These are phyloP conservation scores for Mortierella sp. DNA, from an alignment of 371 early-diverging fungal genomes.

Conservation along the genomic window DNA sequence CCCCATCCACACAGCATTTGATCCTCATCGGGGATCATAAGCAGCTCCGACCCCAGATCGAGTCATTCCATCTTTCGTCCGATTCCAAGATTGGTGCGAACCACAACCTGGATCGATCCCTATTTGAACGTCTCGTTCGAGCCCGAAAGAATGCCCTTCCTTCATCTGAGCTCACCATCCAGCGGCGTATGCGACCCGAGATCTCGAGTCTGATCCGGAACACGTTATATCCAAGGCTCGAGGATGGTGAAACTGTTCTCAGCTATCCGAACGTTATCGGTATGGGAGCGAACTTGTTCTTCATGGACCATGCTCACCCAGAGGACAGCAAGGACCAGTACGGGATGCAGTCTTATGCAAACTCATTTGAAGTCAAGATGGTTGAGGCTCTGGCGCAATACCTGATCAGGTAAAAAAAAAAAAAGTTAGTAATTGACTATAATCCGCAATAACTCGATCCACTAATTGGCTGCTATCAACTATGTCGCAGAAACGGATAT, in stretches of 20 bases:
- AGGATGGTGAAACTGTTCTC: slow-evolving; percentile 48
- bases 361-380: slow-evolving; percentile 60
- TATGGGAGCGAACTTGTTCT: slow-evolving; percentile 58
- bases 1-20: slow-evolving; percentile 69
- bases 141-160: slow-evolving; percentile 56
- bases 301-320: slow-evolving; percentile 55
- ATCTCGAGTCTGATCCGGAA: slow-evolving; percentile 68
- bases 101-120: slow-evolving; percentile 67
- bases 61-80: slow-evolving; percentile 48
- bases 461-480: too few species aligned
- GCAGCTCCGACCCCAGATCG: slow-evolving; percentile 69
- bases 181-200: slow-evolving; percentile 81
- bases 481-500: slow-evolving; percentile 71
- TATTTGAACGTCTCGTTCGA: slow-evolving; percentile 78
- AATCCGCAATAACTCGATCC: too few species aligned
- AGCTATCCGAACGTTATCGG: slow-evolving; percentile 59
- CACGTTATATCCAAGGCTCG: slow-evolving; percentile 47
- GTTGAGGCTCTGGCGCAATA: slow-evolving; percentile 57
- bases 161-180: slow-evolving; percentile 65
- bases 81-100: slow-evolving; percentile 48
- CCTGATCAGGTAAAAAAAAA: too few species aligned
- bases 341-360: slow-evolving; percentile 56
- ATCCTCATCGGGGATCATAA: slow-evolving; percentile 81
- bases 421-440: too few species aligned
- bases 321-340: slow-evolving; percentile 54